Evolutionary conservation across 352 stramenopile species (phyloP), one percentile per base, ranked within the genome.

Genomic region (Phytopythium mirpurense): DNA sequence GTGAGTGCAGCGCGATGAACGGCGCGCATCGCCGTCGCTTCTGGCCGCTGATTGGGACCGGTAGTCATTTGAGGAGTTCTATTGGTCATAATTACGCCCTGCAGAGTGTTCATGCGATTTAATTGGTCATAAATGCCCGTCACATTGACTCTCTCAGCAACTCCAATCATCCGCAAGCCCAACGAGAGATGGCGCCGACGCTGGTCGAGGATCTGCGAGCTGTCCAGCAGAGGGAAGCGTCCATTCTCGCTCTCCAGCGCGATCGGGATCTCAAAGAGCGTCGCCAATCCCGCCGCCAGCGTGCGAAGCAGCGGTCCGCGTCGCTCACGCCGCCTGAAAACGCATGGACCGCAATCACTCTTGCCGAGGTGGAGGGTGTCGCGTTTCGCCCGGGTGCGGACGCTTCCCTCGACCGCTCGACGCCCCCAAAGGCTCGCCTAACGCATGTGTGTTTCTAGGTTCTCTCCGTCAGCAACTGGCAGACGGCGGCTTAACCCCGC

Each of bases 391-490:
- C 50, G 61, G 73, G 70, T 81, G 43, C 21, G 16, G 10, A 5
- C 4, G n/a, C 26, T 21, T 10, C 12, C n/a, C 38, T 19, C 34
- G 34, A n/a, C 14, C 4, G 34, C 14, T 10, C 14, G 32, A 36
- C 35, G 35, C 6, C 15, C 5, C 5, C 29, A 32, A 32, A 32
- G 9, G 29, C 29, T 9, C 9, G 5, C 35, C 32, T 16, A 23
- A 41, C 14, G 15, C 36, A 11, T 19, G 4, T 3, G 37, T 51
- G 32, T 10, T 11, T 51, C 9, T 37, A 91, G 78, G 74, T 16
- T 89, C 81, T 23, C 16, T 86, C 11, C 46, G 16, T 0, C 54
- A 75, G 27, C 70, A 88, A 40, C 58, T 85, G 14, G 32, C 46
- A 5, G 16, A 42, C 0, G 5, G 35, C 5, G 16, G 19, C 11